Evolutionary conservation across 768 basidiomycete species (phyloP), one percentile per base, ranked within the genome.

Genomic region (Boletellus ananiceps): DNA sequence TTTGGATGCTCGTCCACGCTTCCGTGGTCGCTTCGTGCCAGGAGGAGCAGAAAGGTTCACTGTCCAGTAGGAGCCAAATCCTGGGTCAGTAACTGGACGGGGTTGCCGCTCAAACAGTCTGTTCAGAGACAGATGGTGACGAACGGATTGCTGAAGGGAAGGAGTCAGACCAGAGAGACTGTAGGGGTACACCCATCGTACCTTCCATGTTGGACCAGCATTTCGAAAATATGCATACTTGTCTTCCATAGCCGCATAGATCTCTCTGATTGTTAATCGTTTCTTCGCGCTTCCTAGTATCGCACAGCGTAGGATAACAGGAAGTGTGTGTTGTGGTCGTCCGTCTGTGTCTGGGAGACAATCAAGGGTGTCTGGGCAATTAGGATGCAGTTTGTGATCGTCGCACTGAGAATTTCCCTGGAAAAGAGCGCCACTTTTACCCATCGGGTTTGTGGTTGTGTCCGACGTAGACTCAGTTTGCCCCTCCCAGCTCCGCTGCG

Each of bases 11-110:
- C 84, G 76, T 21, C 86, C 86, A 49, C 88, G 80, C 63, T 90
- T 91, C 18, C 88, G 80, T 37, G 88, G 88, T 49, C 88, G 80
- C 69, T 91, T 91, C 1, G 88, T 90, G 18, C 88, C 88, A 2
- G 88, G 88, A 12, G 88, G 87, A n/a, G 88, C 88, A 41, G 79
- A 66, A 18, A 90, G 74, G 66, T 90, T 90, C n/a, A 91, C 88
- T 32, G 88, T 89, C 88, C 88, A 91, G 62, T 91, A 90, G 11
- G 88, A 90, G 18, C 88, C 88, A 63, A 89, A 88, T 14, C 88
- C 88, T 12, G 88, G 88, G 64, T 90, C 88, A 27, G 87, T 87
- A 9, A 86, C 84, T 8, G 88, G 88, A 43, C 88, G 78, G 16
- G 85, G 83, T 57, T 88, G 86, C 43, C 87, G 78, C 64, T 91